Evolutionary conservation across 2,329 filamentous ascomycete genomes (phyloP).

Genomic region (Mycogone perniciosa): DNA sequence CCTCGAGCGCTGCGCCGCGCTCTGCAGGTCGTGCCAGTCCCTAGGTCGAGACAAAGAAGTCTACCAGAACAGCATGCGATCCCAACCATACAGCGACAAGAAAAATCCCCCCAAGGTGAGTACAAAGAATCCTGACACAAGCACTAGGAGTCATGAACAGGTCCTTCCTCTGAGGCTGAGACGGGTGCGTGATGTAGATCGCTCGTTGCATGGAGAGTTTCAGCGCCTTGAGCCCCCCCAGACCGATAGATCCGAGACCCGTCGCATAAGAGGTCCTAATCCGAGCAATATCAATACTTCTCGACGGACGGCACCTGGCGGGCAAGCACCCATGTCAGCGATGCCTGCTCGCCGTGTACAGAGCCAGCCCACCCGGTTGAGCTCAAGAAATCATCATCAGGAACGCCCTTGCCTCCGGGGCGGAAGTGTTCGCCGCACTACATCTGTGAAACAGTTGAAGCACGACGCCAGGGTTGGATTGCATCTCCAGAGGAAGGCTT

Average conservation of each 20-base stretch:
- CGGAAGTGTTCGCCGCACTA: background rate
- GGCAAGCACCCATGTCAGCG: background rate
- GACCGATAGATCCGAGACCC: background rate
- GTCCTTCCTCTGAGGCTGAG: background rate
- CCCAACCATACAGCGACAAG: background rate
- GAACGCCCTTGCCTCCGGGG: background rate
- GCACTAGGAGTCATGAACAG: background rate
- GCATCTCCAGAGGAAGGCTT: conserved; percentile 4
- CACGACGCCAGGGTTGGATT: background rate
- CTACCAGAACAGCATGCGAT: background rate
- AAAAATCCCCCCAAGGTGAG: background rate
- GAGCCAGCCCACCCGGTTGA: background rate
- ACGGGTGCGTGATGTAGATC: background rate
- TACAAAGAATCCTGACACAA: background rate
- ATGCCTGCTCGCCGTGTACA: background rate
- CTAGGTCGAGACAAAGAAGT: background rate
- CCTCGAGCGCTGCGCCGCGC: background rate
- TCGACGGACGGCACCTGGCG: background rate
- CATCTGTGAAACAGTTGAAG: conserved; percentile 1
- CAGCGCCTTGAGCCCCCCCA: background rate
- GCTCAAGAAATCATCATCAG: background rate
- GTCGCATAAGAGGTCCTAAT: background rate
- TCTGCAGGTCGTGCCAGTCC: background rate
- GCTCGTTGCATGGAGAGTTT: conserved; percentile 6
- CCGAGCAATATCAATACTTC: background rate